phyloP scores from a whole-genome alignment of 2,329 filamentous ascomycete species.

The Botryotinia calthae region DNA sequence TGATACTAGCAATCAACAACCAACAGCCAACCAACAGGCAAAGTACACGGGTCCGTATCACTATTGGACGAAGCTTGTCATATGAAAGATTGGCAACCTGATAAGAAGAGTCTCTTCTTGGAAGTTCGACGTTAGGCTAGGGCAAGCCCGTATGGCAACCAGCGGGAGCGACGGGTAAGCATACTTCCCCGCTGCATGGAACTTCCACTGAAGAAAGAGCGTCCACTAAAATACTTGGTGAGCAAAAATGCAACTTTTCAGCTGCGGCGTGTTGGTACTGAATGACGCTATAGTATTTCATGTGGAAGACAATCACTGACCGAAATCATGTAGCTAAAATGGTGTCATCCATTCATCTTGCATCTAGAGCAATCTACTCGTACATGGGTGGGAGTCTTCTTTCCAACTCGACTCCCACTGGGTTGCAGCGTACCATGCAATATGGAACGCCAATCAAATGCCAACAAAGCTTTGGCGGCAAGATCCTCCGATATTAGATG shows the following conservation, averaged over 20 bases:
- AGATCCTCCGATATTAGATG: background rate
- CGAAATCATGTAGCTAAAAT: background rate
- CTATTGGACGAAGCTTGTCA: background rate
- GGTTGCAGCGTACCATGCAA: background rate
- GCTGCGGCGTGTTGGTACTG: background rate
- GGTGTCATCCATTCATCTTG: background rate
- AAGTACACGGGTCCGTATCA: background rate
- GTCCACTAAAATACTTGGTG: background rate
- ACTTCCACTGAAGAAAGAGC: background rate
- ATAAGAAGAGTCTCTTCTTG: background rate
- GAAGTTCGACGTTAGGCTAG: background rate
- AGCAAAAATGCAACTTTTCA: background rate
- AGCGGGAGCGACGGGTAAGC: background rate
- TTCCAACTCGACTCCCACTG: constrained; percentile 5
- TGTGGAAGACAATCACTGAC: background rate
- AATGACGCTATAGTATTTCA: background rate
- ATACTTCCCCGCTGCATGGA: constrained; percentile 10
- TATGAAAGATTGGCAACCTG: background rate
- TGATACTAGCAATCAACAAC: background rate
- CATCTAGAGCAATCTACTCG: background rate
- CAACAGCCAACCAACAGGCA: background rate
- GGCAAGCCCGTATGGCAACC: background rate
- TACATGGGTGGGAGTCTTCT: background rate
- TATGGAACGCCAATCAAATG: background rate
- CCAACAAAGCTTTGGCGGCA: background rate